Evolutionary conservation across 225 moss, liverwort and hornwort genomes (phyloP).

Genomic region (Sphagnum contortum): DNA sequence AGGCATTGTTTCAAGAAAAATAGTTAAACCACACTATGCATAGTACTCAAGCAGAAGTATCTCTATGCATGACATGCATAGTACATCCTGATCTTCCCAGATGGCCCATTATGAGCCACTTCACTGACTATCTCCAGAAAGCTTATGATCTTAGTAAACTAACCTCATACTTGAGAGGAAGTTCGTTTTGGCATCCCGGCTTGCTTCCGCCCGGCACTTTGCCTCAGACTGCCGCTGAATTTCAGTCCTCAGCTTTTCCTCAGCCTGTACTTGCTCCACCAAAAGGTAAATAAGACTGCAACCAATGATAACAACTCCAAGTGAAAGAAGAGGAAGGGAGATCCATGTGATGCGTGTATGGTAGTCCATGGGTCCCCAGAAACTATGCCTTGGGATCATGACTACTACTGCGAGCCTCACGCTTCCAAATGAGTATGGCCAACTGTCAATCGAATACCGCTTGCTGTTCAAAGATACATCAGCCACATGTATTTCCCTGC

Average conservation of each 20-base stretch:
- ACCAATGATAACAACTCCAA: slow-evolving; percentile 44
- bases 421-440: slow-evolving; percentile 57
- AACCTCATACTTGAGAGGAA: slow-evolving; percentile 84
- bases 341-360: slow-evolving; percentile 46
- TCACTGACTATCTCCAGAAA: no score
- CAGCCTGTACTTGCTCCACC: slow-evolving; percentile 52
- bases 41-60: no score
- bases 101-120: no score
- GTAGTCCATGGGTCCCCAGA: slow-evolving; percentile 59
- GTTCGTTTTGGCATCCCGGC: slow-evolving; percentile 78
- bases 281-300: slow-evolving; percentile 54
- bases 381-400: slow-evolving; percentile 54
- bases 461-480: slow-evolving; percentile 52
- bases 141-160: neutral
- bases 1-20: no score
- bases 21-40: no score
- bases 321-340: slow-evolving; percentile 40
- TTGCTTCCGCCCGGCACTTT: slow-evolving; percentile 64
- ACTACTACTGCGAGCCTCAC: slow-evolving; percentile 59
- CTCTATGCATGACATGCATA: no score
- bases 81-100: no score
- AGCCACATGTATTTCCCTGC: slow-evolving; percentile 39
- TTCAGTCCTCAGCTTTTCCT: slow-evolving; percentile 61
- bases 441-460: slow-evolving; percentile 56
- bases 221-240: slow-evolving; percentile 54